Evolutionary conservation across 2,329 filamentous ascomycete genomes (phyloP).

Genomic region (Pseudogymnoascus sp.): DNA sequence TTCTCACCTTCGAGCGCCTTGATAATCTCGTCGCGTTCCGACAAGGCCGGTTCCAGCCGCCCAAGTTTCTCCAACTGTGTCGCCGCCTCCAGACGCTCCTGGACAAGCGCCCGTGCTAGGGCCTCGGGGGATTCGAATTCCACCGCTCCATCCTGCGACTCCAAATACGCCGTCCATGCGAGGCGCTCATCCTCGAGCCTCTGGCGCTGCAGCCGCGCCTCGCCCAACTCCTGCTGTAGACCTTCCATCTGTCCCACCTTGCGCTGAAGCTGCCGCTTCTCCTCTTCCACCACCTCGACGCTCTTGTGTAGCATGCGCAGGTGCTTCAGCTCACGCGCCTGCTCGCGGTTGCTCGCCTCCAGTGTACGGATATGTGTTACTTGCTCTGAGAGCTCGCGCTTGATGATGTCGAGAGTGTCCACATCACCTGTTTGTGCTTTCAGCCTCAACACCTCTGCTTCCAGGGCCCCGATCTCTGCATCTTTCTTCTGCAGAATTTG

Average conservation of each 20-base stretch:
- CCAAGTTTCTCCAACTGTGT: conserved; percentile 77
- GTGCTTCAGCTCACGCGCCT: conserved; percentile 70
- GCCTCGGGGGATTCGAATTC: conserved; percentile 85
- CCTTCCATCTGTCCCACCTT: conserved; percentile 68
- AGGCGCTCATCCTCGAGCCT: conserved; percentile 80
- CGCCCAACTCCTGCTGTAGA: conserved; percentile 68
- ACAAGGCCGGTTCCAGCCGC: conserved; percentile 66
- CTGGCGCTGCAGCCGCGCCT: conserved; percentile 74
- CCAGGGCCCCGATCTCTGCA: conserved; percentile 61
- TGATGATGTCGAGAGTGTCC: conserved; percentile 78
- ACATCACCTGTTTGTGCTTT: conserved; percentile 83
- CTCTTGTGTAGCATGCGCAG: conserved; percentile 75
- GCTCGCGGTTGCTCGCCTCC: conserved; percentile 73
- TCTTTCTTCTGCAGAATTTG: conserved; percentile 56
- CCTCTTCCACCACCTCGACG: conserved; percentile 90
- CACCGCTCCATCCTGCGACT: conserved; percentile 57
- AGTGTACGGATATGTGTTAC: conserved; percentile 83
- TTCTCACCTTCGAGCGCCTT: conserved; percentile 65
- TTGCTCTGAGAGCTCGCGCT: conserved; percentile 82
- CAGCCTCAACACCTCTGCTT: conserved; percentile 73
- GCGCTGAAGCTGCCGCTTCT: conserved; percentile 76
- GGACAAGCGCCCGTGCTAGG: conserved; percentile 74
- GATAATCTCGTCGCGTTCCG: conserved; percentile 69
- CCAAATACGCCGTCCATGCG: conserved; percentile 80
- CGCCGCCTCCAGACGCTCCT: conserved; percentile 72